Evolutionary conservation across 345 rosid genomes (phyloP).

Genomic region (Isatis tinctoria): DNA sequence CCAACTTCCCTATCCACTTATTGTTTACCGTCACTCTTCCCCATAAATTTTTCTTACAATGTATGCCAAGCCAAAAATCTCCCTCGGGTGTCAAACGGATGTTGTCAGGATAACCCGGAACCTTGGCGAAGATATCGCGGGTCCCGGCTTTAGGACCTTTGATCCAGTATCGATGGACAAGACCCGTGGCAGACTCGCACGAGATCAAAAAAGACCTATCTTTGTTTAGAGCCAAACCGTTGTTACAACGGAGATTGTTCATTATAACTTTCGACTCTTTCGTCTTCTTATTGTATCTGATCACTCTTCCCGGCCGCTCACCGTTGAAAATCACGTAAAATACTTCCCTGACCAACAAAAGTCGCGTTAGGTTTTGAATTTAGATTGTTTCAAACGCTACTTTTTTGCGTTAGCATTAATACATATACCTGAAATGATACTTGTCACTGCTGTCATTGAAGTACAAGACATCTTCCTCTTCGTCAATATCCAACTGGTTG

Average conservation of each 20-base stretch:
- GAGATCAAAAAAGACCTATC: conserved; percentile 48
- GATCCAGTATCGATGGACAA: conserved; percentile 43
- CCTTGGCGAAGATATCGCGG: conserved; percentile 12
- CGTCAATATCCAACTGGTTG: conserved; percentile 61
- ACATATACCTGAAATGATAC: conserved; percentile 50
- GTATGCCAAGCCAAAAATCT: conserved; percentile 21
- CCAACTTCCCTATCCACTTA: conserved; percentile 32
- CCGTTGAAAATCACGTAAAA: not conserved
- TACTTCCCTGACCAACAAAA: not conserved
- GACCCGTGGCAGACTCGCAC: conserved; percentile 36
- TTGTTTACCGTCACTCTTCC: conserved; percentile 27
- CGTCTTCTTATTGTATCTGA: conserved; percentile 16
- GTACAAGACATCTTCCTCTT: conserved; percentile 52
- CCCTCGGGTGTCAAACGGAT: conserved; percentile 10
- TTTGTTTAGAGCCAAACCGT: conserved; percentile 63
- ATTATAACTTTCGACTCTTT: conserved; percentile 18
- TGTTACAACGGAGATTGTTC: conserved; percentile 44
- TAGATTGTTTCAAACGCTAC: not conserved
- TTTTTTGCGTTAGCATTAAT: not conserved
- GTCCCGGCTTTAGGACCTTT: conserved; percentile 35
- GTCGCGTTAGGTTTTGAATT: not conserved
- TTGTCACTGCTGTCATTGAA: conserved; percentile 61
- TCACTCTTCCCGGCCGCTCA: conserved; percentile 15
- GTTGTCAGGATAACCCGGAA: conserved; percentile 22
- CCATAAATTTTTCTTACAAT: not conserved